A percentile compares a stretch with the other conserved stretches of the same genome.
Conservation (phyloP, 352 stramenopile genomes). For the Detonula confervacea region DNA sequence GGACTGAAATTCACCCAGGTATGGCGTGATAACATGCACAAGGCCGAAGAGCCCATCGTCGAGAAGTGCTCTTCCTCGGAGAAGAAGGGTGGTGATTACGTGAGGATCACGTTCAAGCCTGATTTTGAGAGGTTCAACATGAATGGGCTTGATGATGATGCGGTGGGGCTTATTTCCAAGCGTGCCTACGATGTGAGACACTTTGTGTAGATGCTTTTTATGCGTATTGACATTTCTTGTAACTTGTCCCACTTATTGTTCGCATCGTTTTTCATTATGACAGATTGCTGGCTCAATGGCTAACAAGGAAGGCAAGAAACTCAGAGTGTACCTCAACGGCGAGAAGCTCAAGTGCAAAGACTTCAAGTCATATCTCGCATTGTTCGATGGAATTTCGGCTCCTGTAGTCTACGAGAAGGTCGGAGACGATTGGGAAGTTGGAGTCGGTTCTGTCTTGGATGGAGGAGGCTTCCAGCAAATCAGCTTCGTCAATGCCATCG, state of each 20-base stretch:
- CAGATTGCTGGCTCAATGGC: constrained; percentile 94
- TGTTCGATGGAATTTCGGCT: constrained; percentile 88
- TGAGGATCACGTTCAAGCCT: constrained; percentile 96
- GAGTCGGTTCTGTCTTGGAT: constrained; percentile 87
- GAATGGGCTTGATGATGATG: constrained; percentile 91
- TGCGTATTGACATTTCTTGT: neutral
- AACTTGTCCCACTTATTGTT: no score
- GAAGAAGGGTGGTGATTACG: constrained; percentile 92
- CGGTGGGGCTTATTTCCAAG: constrained; percentile 93
- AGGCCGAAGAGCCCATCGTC: constrained; percentile 88
- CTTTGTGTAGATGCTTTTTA: neutral
- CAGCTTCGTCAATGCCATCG: constrained; percentile 99
- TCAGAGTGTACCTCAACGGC: constrained; percentile 90
- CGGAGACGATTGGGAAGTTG: constrained; percentile 96
- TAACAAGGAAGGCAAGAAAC: constrained; percentile 90
- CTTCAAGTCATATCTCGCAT: constrained; percentile 96
- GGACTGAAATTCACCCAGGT: constrained; percentile 95
- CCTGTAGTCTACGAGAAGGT: constrained; percentile 93
- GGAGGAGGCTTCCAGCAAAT: constrained; percentile 95
- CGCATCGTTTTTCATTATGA: no score
- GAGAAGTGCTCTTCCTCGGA: constrained; percentile 80
- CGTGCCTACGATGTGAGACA: constrained; percentile 92
- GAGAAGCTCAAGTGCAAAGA: constrained; percentile 88
- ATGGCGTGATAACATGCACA: constrained; percentile 97
- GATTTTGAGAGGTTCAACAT: constrained; percentile 97